Conservation (phyloP, 2,329 filamentous ascomycete genomes). For the Penicillium sclerotigenum region DNA sequence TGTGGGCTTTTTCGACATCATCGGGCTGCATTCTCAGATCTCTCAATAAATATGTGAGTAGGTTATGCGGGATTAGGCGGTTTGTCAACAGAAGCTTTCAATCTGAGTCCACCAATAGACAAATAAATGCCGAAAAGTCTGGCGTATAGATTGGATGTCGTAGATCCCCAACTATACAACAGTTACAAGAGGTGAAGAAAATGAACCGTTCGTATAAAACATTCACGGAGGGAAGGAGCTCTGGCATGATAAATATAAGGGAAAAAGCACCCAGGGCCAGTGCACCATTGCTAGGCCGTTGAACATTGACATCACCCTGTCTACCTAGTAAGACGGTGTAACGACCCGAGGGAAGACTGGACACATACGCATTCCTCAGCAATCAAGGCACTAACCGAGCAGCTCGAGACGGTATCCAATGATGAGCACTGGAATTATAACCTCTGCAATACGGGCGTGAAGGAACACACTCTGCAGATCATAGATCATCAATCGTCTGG, state of each 20-base stretch:
- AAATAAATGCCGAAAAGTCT: neutral
- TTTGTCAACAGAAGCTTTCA: neutral
- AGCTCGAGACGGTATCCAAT: neutral
- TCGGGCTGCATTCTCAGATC: conserved; percentile 14
- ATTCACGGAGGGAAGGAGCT: neutral
- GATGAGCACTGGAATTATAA: neutral
- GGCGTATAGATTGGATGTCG: neutral
- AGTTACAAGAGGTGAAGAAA: neutral
- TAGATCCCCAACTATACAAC: neutral
- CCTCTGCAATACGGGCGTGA: neutral
- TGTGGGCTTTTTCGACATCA: conserved; percentile 29
- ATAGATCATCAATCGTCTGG: neutral
- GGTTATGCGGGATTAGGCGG: neutral
- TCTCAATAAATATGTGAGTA: neutral
- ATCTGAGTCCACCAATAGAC: neutral
- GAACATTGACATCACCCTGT: conserved; percentile 1
- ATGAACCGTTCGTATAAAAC: neutral
- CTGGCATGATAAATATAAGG: conserved; percentile 23
- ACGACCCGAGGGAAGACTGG: neutral
- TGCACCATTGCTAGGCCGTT: neutral
- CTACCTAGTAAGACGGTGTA: conserved; percentile 5
- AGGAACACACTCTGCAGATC: neutral
- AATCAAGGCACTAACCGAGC: conserved; percentile 6
- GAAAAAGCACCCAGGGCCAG: neutral
- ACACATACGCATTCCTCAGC: conserved; percentile 7